These are phyloP conservation scores for Carex scoparia DNA, from an alignment of 176 grass and related monocot species.

Conservation along the genomic window DNA sequence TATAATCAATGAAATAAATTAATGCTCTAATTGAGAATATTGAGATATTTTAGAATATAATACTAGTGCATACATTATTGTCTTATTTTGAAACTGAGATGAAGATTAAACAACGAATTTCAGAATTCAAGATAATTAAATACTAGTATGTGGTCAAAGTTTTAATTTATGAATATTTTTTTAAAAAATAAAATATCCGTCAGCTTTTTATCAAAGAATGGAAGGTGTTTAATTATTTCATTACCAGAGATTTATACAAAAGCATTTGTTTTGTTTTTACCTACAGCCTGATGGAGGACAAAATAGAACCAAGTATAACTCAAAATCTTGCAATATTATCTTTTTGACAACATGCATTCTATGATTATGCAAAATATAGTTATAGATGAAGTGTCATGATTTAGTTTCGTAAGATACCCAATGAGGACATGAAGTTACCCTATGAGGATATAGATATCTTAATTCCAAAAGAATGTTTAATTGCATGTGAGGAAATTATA, in stretches of 20 bases:
- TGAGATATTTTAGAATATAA: neutral
- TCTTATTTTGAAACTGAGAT: neutral
- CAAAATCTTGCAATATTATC: neutral
- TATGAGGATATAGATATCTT: neutral
- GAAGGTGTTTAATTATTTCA: neutral
- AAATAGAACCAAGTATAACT: neutral
- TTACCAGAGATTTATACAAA: neutral
- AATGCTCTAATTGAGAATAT: neutral
- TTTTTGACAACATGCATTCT: neutral
- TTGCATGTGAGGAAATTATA: neutral
- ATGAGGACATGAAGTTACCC: neutral
- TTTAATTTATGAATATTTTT: neutral
- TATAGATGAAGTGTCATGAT: neutral
- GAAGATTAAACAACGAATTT: neutral
- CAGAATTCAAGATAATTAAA: neutral
- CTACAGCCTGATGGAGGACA: neutral
- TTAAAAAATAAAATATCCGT: neutral
- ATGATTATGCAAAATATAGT: neutral
- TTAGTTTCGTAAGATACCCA: neutral
- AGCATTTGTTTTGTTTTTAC: neutral
- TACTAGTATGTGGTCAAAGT: neutral
- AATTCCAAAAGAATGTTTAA: neutral
- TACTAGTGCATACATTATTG: neutral
- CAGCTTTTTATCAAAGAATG: neutral
- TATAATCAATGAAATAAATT: neutral